Percentiles rank a stretch among this genome's conserved stretches.
These are phyloP conservation scores for Clonostachys sp. DNA, from an alignment of 2,329 filamentous ascomycete species.

Conservation along the genomic window DNA sequence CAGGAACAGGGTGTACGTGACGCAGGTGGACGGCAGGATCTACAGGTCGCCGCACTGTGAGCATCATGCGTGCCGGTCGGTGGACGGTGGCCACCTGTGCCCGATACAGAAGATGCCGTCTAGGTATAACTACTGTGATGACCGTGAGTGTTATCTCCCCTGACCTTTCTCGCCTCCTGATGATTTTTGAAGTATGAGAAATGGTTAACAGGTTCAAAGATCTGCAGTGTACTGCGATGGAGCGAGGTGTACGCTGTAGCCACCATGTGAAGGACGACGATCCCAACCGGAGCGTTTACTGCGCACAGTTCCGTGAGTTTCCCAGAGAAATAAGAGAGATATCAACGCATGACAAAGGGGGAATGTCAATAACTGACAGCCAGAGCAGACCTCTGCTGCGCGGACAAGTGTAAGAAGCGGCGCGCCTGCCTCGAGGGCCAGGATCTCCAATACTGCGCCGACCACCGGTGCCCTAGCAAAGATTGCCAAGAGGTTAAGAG, in stretches of 20 bases:
- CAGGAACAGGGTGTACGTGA: background rate
- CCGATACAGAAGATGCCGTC: constrained; percentile 10
- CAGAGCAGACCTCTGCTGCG: constrained; percentile 16
- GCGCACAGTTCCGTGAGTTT: constrained; percentile 14
- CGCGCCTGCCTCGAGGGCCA: constrained; percentile 8
- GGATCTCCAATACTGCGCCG: constrained; percentile 14
- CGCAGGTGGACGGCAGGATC: background rate
- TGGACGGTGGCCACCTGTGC: constrained; percentile 13
- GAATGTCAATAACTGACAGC: constrained; percentile 1
- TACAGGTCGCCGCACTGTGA: constrained; percentile 12
- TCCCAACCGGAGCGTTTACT: constrained; percentile 10
- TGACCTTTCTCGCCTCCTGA: background rate
- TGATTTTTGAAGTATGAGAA: background rate
- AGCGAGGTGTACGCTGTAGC: constrained; percentile 12
- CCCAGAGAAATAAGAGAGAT: background rate
- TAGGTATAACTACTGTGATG: constrained; percentile 10
- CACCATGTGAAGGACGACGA: constrained; percentile 12
- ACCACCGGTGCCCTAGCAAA: constrained; percentile 17
- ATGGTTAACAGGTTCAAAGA: constrained; percentile 6
- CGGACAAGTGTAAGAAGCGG: constrained; percentile 13
- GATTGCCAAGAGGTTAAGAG: constrained; percentile 11
- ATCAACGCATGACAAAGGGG: no score
- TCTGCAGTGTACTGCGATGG: constrained; percentile 12
- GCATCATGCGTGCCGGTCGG: constrained; percentile 14
- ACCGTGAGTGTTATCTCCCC: constrained; percentile 10